Conservation (phyloP, 495 filamentous ascomycete species). For the Aspergillus cavernicola region DNA sequence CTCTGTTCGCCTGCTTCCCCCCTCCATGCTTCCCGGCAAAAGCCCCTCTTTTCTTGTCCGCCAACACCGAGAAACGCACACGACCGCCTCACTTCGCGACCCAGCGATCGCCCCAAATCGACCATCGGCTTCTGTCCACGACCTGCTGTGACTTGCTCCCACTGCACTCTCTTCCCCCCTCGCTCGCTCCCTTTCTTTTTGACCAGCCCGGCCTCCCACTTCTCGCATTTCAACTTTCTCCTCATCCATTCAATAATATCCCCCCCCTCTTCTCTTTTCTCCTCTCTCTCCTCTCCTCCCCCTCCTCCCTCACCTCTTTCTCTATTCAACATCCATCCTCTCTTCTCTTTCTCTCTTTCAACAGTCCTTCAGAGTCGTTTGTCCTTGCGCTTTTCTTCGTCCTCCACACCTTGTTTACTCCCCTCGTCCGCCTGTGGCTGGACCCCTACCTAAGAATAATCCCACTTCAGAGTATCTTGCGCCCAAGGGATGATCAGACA, state of each 20-base stretch:
- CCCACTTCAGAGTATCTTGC: conserved; percentile 34
- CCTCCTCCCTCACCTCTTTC: conserved; percentile 24
- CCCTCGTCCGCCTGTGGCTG: conserved; percentile 47
- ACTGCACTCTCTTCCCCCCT: conserved; percentile 7
- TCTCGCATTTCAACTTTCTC: conserved; percentile 23
- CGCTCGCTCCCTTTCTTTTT: conserved; percentile 21
- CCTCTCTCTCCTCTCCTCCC: conserved; percentile 22
- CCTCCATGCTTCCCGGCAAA: conserved; percentile 22
- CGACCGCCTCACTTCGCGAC: conserved; percentile 31
- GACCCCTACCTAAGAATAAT: conserved; percentile 41
- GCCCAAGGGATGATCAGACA: conserved; percentile 50
- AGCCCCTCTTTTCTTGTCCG: conserved; percentile 18
- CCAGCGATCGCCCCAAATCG: conserved; percentile 25
- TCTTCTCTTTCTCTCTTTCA: conserved; percentile 28
- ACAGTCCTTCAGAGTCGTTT: conserved; percentile 23
- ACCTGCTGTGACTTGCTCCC: conserved; percentile 18
- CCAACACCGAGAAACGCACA: conserved; percentile 12
- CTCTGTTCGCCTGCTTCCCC: too few species aligned
- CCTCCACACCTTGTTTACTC: conserved; percentile 21
- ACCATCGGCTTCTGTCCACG: conserved; percentile 21
- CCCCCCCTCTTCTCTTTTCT: conserved; percentile 28
- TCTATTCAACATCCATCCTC: conserved; percentile 27
- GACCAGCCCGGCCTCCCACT: conserved; percentile 30
- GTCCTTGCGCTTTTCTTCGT: conserved; percentile 35
- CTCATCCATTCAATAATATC: conserved; percentile 21